These are phyloP conservation scores for Rosa chinensis DNA, from an alignment of 306 rosid species.

Conservation along the genomic window DNA sequence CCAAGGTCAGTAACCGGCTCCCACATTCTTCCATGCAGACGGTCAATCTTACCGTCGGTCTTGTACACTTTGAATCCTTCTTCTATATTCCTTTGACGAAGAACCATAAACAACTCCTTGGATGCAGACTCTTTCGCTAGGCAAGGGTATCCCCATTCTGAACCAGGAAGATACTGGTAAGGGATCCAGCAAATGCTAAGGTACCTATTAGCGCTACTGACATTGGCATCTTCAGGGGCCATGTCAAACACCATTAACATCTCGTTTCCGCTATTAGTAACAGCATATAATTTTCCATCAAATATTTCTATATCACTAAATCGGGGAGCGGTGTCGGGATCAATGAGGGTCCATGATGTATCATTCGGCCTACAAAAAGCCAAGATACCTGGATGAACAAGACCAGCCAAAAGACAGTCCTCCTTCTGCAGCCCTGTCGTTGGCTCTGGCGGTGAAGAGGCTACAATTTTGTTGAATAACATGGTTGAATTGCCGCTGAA, in stretches of 20 bases:
- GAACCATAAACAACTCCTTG: too few relatives aligned
- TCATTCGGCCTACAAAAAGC: not conserved
- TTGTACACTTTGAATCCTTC: too few relatives aligned
- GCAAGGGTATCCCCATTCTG: too few relatives aligned
- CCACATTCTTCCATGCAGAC: not conserved
- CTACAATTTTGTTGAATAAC: not conserved
- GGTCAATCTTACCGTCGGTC: too few relatives aligned
- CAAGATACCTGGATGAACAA: too few relatives aligned
- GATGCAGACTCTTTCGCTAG: too few relatives aligned
- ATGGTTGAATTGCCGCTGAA: not conserved
- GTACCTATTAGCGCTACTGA: too few relatives aligned
- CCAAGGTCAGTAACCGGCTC: not conserved
- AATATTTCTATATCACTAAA: not conserved
- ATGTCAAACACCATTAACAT: not conserved
- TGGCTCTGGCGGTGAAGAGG: not conserved
- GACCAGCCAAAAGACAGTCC: not conserved
- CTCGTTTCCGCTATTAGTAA: not conserved
- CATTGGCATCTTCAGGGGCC: too few relatives aligned
- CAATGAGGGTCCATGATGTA: not conserved
- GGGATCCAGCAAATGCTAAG: too few relatives aligned
- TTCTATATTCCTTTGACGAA: too few relatives aligned
- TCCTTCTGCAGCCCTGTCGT: not conserved
- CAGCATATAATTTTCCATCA: not conserved
- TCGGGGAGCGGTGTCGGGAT: not conserved
- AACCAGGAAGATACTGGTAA: too few relatives aligned